Percentiles rank a stretch among this genome's conserved stretches.
Conservation (phyloP, 2,329 filamentous ascomycete species). For the Alternaria solani region DNA sequence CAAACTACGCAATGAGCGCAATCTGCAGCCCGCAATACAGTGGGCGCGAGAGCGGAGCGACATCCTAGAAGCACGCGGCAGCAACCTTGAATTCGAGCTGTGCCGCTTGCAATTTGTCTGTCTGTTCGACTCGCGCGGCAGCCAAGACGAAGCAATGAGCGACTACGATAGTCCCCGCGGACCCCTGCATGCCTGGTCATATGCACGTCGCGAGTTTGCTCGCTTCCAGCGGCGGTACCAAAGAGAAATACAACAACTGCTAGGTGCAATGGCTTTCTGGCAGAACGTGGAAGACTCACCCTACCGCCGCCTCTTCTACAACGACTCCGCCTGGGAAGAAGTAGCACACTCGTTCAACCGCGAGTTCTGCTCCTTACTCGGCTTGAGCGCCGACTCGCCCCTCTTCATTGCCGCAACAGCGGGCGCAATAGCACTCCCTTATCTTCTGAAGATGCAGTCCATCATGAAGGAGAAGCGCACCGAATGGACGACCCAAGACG, state of each 20-base stretch:
- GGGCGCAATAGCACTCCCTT: conserved; percentile 88
- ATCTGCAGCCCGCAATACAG: conserved; percentile 82
- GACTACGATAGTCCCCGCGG: conserved; percentile 49
- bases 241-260: conserved; percentile 80
- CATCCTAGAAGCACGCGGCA: conserved; percentile 80
- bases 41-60: conserved; percentile 80
- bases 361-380: conserved; percentile 92
- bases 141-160: conserved; percentile 60
- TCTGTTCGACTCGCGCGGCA: conserved; percentile 66
- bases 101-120: conserved; percentile 89
- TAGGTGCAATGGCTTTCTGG: conserved; percentile 80
- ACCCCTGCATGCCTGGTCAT: conserved; percentile 72
- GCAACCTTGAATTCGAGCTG: conserved; percentile 94
- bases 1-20: conserved; percentile 72
- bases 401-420: conserved; percentile 93
- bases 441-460: conserved; percentile 83
- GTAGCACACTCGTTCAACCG: conserved; percentile 87
- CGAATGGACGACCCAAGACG: conserved; percentile 92
- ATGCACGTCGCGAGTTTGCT: conserved; percentile 77
- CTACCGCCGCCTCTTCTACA: conserved; percentile 80
- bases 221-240: conserved; percentile 78
- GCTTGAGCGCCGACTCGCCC: conserved; percentile 88
- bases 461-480: conserved; percentile 90
- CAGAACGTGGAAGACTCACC: conserved; percentile 79
- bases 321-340: conserved; percentile 78